Evolutionary conservation across 441 rosid genomes (phyloP).

Genomic region (Biscutella auriculata): DNA sequence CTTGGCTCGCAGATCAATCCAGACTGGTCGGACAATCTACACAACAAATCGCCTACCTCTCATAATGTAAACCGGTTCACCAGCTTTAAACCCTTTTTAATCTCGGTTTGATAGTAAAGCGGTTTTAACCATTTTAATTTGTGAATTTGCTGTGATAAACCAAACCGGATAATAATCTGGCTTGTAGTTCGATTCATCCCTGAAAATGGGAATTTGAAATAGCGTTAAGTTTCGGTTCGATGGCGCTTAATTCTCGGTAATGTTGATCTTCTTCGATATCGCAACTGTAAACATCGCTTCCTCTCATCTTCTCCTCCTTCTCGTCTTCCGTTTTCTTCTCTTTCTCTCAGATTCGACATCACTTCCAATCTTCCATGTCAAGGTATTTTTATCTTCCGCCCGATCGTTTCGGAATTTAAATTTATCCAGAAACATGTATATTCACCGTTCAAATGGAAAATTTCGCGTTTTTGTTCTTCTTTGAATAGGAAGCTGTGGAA

Average conservation of each 20-base stretch:
- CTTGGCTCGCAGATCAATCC: no score
- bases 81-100: no score
- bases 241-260: constrained; percentile 43
- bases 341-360: not conserved
- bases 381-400: not conserved
- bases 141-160: no score
- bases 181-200: no score
- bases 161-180: no score
- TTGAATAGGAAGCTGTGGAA: not conserved
- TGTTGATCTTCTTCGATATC: constrained; percentile 25
- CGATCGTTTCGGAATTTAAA: not conserved
- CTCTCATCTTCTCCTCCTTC: constrained; percentile 16
- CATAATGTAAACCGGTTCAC: no score
- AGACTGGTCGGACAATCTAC: no score
- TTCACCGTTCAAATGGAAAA: not conserved
- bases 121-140: no score
- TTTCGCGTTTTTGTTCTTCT: not conserved
- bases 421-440: not conserved
- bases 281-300: constrained; percentile 9
- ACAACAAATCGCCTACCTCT: no score
- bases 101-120: no score
- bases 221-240: not conserved
- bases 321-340: constrained; percentile 17
- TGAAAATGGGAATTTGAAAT: no score
- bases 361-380: not conserved